Percentiles rank a stretch among this genome's conserved stretches.
Conservation (phyloP, 1,284 basidiomycete species). For the Ustilago trichophora region DNA sequence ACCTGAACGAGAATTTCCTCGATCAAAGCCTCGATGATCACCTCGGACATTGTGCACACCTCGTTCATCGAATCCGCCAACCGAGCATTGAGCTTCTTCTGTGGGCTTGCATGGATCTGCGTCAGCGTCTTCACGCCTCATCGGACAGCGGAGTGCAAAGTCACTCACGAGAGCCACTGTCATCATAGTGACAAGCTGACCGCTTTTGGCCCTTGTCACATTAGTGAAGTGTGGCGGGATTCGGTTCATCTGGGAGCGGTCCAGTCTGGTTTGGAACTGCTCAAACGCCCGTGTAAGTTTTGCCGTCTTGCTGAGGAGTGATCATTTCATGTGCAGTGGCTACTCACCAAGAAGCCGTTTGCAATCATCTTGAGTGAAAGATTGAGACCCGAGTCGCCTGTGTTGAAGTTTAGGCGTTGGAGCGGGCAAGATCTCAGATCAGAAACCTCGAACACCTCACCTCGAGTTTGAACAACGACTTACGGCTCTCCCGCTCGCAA, state of each 20-base stretch:
- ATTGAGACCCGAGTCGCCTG: constrained; percentile 72
- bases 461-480: too few relatives aligned
- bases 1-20: constrained; percentile 33
- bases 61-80: constrained; percentile 85
- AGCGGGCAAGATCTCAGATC: too few relatives aligned
- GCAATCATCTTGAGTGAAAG: constrained; percentile 77
- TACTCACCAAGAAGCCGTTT: constrained; percentile 74
- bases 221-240: constrained; percentile 72
- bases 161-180: constrained; percentile 72
- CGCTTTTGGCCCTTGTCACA: constrained; percentile 71
- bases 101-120: too few relatives aligned
- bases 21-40: constrained; percentile 42
- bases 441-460: too few relatives aligned
- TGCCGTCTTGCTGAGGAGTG: too few relatives aligned
- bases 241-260: constrained; percentile 2
- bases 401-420: too few relatives aligned
- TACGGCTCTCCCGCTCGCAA: constrained; percentile 20
- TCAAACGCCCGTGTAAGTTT: not conserved
- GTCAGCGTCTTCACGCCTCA: too few relatives aligned
- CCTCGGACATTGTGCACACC: constrained; percentile 79
- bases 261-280: constrained; percentile 25
- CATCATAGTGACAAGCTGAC: constrained; percentile 78
- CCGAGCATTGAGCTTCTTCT: constrained; percentile 81
- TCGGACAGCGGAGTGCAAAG: too few relatives aligned
- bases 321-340: not conserved